Conservation (phyloP, 1,284 basidiomycete species). For the Naganishia sp. region DNA sequence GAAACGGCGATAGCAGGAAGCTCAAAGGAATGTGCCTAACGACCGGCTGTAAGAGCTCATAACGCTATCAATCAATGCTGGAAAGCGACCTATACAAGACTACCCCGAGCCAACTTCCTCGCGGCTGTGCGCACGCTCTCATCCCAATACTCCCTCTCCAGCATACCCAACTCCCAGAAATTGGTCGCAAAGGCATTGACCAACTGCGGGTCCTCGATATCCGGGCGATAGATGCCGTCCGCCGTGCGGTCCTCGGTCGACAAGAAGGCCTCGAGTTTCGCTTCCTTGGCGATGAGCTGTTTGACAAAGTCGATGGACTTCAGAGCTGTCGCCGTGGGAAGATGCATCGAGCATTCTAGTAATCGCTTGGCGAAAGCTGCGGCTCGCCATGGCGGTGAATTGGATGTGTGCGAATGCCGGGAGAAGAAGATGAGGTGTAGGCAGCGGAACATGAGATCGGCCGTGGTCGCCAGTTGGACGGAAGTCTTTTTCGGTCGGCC, state of each 20-base stretch:
- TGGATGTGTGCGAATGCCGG: conserved; percentile 59
- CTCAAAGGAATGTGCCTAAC: neutral
- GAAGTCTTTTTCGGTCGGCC: conserved; percentile 31
- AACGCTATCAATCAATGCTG: neutral
- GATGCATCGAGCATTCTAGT: conserved; percentile 72
- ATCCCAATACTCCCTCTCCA: conserved; percentile 52
- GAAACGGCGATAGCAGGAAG: neutral
- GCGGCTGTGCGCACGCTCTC: conserved; percentile 49
- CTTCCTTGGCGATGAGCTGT: conserved; percentile 71
- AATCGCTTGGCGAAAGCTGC: conserved; percentile 93
- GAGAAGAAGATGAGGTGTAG: conserved; percentile 75
- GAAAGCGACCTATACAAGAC: conserved; percentile 5
- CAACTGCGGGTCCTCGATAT: conserved; percentile 82
- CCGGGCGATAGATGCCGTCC: conserved; percentile 77
- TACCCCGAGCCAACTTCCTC: conserved; percentile 44
- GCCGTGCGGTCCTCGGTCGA: conserved; percentile 79
- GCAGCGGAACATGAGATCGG: conserved; percentile 79
- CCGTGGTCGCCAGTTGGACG: conserved; percentile 42
- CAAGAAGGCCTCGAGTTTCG: conserved; percentile 77
- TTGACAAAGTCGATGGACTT: conserved; percentile 72
- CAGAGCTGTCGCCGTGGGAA: conserved; percentile 68
- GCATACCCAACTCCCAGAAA: conserved; percentile 52
- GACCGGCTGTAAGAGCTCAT: neutral
- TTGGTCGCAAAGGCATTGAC: conserved; percentile 54
- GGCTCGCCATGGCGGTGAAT: conserved; percentile 71